phyloP scores from a whole-genome alignment of 1,139 yeast species.

The Taphrina populina region DNA sequence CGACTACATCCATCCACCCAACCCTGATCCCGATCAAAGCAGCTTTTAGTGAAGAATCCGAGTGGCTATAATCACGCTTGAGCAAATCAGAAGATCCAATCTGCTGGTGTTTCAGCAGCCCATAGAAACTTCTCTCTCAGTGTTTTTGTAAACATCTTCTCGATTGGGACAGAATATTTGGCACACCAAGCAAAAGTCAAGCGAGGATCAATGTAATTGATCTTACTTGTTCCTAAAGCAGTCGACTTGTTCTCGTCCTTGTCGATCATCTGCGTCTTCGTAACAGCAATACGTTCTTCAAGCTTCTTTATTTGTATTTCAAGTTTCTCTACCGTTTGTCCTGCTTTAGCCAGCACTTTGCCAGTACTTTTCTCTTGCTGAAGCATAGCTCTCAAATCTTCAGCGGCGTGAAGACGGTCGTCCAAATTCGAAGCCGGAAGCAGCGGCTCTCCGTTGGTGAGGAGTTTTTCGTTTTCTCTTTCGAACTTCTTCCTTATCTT shows the following conservation, averaged over 20 bases:
- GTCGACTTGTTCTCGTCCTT: slow-evolving; percentile 93
- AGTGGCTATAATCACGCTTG: too few species aligned
- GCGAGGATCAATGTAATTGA: slow-evolving; percentile 93
- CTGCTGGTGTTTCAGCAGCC: slow-evolving; percentile 89
- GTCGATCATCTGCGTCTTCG: slow-evolving; percentile 75
- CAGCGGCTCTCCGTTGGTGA: slow-evolving; percentile 56
- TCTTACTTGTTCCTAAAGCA: slow-evolving; percentile 87
- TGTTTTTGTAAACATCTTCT: slow-evolving; percentile 85
- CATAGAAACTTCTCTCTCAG: slow-evolving; percentile 88
- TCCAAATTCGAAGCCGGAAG: slow-evolving; percentile 58
- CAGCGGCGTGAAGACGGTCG: slow-evolving; percentile 59
- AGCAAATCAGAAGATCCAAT: slow-evolving; percentile 73
- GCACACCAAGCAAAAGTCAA: slow-evolving; percentile 86
- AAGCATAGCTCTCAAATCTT: slow-evolving; percentile 55
- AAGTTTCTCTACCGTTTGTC: slow-evolving; percentile 66
- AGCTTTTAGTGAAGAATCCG: too few species aligned
- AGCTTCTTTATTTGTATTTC: slow-evolving; percentile 68
- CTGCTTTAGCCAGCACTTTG: slow-evolving; percentile 57
- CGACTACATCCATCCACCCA: too few species aligned
- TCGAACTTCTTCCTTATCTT: slow-evolving; percentile 63
- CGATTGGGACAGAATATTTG: slow-evolving; percentile 83
- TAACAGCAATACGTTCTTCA: slow-evolving; percentile 68
- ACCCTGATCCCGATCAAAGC: too few species aligned
- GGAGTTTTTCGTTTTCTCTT: slow-evolving; percentile 74
- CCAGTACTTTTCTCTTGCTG: slow-evolving; percentile 62